A percentile compares a stretch with the other conserved stretches of the same genome.
phyloP scores from a whole-genome alignment of 495 filamentous ascomycete species.

The Lasiosphaeris hirsuta region DNA sequence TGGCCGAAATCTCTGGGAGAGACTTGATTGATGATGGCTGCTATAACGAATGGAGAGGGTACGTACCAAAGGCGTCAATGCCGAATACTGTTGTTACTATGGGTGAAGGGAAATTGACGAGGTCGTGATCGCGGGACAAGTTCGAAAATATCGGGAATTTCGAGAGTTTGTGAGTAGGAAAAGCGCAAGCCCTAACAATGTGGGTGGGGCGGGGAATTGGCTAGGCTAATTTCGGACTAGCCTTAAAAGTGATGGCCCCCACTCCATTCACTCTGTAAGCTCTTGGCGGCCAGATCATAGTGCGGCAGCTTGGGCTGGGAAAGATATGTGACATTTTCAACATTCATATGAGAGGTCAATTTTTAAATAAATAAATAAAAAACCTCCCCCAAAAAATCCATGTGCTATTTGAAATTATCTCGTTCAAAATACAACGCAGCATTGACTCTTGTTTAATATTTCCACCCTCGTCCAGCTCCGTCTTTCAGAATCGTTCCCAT shows the following conservation, averaged over 20 bases:
- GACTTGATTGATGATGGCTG: neutral
- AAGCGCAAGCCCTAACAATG: constrained; percentile 31
- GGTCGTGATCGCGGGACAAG: constrained; percentile 24
- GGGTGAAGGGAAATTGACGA: constrained; percentile 20
- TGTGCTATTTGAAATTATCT: no score
- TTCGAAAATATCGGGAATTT: constrained; percentile 26
- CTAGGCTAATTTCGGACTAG: constrained; percentile 15
- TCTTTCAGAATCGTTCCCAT: no score
- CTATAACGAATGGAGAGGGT: constrained; percentile 9
- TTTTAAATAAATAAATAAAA: no score
- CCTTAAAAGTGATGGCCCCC: neutral
- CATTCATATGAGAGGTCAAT: no score
- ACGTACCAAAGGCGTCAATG: constrained; percentile 22
- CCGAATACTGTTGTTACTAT: constrained; percentile 35
- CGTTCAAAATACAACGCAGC: no score
- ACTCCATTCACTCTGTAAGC: neutral
- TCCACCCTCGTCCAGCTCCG: no score
- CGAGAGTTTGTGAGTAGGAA: constrained; percentile 21
- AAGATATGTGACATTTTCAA: no score
- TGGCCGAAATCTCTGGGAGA: neutral
- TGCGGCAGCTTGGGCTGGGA: no score
- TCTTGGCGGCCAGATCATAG: constrained; percentile 5
- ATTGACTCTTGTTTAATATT: no score
- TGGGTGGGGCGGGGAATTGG: constrained; percentile 1
- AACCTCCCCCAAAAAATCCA: no score